phyloP scores from a whole-genome alignment of 257 asterid species.

The Eucommia ulmoides region DNA sequence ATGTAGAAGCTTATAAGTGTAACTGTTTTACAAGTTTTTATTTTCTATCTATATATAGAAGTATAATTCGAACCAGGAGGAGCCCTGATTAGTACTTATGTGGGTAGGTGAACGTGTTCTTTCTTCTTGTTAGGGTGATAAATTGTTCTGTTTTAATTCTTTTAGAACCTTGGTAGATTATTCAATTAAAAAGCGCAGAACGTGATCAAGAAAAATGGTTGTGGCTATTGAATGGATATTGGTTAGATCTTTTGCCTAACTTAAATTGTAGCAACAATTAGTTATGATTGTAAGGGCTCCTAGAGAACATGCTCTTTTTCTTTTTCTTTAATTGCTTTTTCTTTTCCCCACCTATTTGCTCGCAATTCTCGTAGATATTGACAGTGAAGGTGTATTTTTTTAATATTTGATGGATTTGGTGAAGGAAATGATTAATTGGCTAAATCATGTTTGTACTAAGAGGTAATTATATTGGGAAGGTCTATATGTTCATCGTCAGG shows the following conservation, averaged over 20 bases:
- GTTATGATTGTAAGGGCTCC: background rate
- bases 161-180: background rate
- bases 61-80: constrained; percentile 1
- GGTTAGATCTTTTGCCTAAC: background rate
- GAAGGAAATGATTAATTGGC: background rate
- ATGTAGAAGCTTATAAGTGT: too few species aligned
- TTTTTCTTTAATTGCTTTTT: too few species aligned
- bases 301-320: background rate
- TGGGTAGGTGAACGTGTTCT: too few species aligned
- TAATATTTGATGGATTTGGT: background rate
- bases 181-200: background rate
- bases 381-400: background rate
- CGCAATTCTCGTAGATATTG: background rate
- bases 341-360: too few species aligned
- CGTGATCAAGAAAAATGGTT: background rate
- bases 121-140: too few species aligned
- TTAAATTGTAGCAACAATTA: background rate
- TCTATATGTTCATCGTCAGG: background rate
- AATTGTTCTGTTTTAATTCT: too few species aligned
- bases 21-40: too few species aligned
- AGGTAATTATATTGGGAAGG: background rate
- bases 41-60: background rate
- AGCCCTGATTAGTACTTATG: background rate
- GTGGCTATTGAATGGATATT: background rate
- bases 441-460: background rate